Percentiles rank a stretch among this genome's conserved stretches.
These are phyloP conservation scores for Wickerhamomyces canadensis DNA, from an alignment of 805 yeast species.

Conservation along the genomic window DNA sequence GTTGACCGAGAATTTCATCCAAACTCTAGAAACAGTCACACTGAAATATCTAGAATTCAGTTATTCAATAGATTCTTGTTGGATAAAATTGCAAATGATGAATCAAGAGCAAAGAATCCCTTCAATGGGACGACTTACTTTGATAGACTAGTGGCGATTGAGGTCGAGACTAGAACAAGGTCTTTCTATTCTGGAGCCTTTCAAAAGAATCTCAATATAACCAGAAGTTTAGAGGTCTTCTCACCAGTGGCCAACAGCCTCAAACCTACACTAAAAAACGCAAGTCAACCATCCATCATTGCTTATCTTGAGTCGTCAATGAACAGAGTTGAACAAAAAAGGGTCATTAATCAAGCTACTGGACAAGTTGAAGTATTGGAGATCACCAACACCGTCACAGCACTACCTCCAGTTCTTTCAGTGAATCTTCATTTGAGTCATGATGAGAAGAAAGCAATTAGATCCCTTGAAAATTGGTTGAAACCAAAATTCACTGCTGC, in stretches of 20 bases:
- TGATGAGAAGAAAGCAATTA: conserved; percentile 48
- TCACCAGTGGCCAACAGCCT: conserved; percentile 10
- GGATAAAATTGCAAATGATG: conserved; percentile 46
- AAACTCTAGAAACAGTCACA: background rate
- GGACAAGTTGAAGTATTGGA: conserved; percentile 48
- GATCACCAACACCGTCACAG: conserved; percentile 42
- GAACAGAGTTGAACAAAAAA: conserved; percentile 43
- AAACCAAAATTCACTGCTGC: conserved; percentile 53
- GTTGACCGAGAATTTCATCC: conserved; percentile 38
- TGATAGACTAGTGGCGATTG: conserved; percentile 35
- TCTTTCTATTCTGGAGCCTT: conserved; percentile 20
- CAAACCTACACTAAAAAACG: conserved; percentile 26
- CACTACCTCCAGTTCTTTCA: conserved; percentile 59
- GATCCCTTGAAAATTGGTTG: conserved; percentile 51
- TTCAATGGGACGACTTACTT: conserved; percentile 5
- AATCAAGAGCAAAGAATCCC: conserved; percentile 26
- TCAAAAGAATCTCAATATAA: conserved; percentile 5
- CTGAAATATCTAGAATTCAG: conserved; percentile 32
- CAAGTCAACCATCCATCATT: conserved; percentile 35
- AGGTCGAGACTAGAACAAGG: conserved; percentile 35
- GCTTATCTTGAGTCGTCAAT: conserved; percentile 59
- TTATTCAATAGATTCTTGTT: conserved; percentile 56
- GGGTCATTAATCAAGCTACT: conserved; percentile 50
- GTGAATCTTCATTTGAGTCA: conserved; percentile 52
- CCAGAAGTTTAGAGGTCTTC: conserved; percentile 13